Evolutionary conservation across 148 eudicot genomes (phyloP).

Genomic region (Vaccinium vitisidaea): DNA sequence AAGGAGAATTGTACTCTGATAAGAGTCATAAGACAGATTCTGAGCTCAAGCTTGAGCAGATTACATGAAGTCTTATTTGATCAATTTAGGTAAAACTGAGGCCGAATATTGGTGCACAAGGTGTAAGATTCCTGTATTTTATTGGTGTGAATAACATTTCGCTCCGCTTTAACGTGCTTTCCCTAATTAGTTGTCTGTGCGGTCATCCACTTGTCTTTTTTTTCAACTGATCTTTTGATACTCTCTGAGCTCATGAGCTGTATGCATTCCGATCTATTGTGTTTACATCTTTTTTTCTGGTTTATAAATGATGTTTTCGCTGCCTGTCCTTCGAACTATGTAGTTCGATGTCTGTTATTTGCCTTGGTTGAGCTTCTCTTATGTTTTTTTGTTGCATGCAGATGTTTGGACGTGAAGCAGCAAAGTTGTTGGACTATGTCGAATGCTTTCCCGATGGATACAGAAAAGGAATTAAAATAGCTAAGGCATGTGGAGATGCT

Average conservation of each 20-base stretch:
- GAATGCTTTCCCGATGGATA: constrained; percentile 94
- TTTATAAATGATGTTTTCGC: neutral
- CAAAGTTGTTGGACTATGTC: constrained; percentile 73
- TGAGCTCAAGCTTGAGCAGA: constrained; percentile 1
- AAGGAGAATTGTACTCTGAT: neutral
- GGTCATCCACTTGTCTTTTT: neutral
- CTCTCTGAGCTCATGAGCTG: neutral
- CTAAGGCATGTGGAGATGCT: constrained; percentile 54
- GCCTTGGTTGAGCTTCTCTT: neutral
- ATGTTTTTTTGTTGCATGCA: constrained; percentile 19
- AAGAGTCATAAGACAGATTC: neutral
- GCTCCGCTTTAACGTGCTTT: neutral
- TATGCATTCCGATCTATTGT: neutral
- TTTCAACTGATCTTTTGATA: neutral
- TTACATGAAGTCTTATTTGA: neutral
- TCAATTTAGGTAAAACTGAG: neutral
- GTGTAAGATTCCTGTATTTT: neutral
- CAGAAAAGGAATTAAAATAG: constrained; percentile 56
- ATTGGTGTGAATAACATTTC: neutral
- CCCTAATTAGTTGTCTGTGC: neutral
- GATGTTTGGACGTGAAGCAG: constrained; percentile 94
- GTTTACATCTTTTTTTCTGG: neutral
- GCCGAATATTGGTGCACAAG: neutral
- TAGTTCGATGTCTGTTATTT: neutral
- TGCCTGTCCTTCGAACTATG: no score